These are phyloP conservation scores for Lojkania enalia DNA, from an alignment of 2,329 filamentous ascomycete species.

Conservation along the genomic window DNA sequence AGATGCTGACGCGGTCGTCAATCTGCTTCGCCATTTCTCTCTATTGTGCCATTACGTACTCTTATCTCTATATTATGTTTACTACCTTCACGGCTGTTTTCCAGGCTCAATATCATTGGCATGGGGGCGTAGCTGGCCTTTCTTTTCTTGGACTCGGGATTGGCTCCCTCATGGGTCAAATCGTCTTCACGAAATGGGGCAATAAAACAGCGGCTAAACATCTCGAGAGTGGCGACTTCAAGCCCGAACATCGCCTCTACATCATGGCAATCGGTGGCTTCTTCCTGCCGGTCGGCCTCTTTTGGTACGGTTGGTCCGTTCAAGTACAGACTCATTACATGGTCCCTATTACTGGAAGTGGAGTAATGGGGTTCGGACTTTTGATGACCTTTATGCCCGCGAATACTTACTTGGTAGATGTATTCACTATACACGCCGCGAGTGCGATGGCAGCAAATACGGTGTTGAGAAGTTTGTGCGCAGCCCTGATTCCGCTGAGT, in stretches of 20 bases:
- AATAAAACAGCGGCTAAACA: constrained; percentile 37
- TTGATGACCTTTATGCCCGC: constrained; percentile 45
- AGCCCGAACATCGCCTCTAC: constrained; percentile 41
- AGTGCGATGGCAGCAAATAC: constrained; percentile 49
- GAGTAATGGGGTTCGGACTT: constrained; percentile 40
- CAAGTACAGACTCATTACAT: constrained; percentile 42
- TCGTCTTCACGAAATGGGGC: constrained; percentile 34
- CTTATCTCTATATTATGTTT: constrained; percentile 51
- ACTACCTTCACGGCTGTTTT: constrained; percentile 52
- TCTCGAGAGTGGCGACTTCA: constrained; percentile 35
- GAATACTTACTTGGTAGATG: constrained; percentile 48
- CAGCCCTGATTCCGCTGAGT: constrained; percentile 46
- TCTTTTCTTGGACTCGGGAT: constrained; percentile 48
- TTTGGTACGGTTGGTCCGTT: constrained; percentile 45
- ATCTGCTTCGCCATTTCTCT: constrained; percentile 42
- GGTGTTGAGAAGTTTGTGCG: constrained; percentile 43
- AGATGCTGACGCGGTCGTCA: constrained; percentile 42
- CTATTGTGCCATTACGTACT: constrained; percentile 45
- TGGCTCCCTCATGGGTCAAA: constrained; percentile 45
- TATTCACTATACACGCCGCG: constrained; percentile 47
- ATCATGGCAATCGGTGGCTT: constrained; percentile 40
- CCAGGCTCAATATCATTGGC: constrained; percentile 46
- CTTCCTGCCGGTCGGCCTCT: constrained; percentile 40
- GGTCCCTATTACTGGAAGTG: constrained; percentile 40
- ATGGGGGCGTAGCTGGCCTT: constrained; percentile 43